Evolutionary conservation across 2,329 filamentous ascomycete species (phyloP).

Genomic region (Hymenoscyphus albidus): DNA sequence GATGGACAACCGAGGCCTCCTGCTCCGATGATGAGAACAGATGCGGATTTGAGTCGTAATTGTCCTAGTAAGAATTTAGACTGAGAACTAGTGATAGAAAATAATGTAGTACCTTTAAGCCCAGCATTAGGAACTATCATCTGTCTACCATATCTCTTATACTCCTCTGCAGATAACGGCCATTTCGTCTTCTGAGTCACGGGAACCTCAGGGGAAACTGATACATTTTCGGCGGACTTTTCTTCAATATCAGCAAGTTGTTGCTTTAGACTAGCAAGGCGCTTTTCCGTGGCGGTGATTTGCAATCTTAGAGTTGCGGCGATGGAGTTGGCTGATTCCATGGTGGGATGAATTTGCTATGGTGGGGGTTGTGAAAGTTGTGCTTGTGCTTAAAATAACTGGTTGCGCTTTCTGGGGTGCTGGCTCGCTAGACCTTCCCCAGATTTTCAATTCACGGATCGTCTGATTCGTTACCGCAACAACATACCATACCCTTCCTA

Average conservation of each 20-base stretch:
- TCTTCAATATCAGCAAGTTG: conserved; percentile 40
- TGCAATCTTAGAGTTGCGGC: conserved; percentile 42
- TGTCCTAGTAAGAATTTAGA: conserved; percentile 55
- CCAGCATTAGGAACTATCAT: conserved; percentile 84
- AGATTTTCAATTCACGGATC: conserved; percentile 13
- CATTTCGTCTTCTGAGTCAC: conserved; percentile 45
- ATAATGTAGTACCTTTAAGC: conserved; percentile 53
- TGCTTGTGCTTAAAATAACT: conserved; percentile 14
- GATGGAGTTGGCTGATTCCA: conserved; percentile 37
- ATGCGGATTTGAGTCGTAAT: conserved; percentile 63
- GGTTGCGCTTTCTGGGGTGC: conserved; percentile 9
- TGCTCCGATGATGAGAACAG: conserved; percentile 77
- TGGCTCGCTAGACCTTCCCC: conserved; percentile 10
- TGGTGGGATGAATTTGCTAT: conserved; percentile 22
- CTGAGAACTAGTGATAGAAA: not conserved
- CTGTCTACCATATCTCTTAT: conserved; percentile 83
- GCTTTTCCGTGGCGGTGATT: conserved; percentile 46
- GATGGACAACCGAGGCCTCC: conserved; percentile 91
- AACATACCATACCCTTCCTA: not conserved
- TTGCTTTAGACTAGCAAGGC: conserved; percentile 44
- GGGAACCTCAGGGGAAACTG: conserved; percentile 6
- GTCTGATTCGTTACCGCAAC: conserved; percentile 1
- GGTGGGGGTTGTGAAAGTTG: conserved; percentile 14
- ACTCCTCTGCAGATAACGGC: conserved; percentile 70
- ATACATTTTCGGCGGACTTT: not conserved